Conservation (phyloP, 345 rosid species). For the Boechera retrofracta region DNA sequence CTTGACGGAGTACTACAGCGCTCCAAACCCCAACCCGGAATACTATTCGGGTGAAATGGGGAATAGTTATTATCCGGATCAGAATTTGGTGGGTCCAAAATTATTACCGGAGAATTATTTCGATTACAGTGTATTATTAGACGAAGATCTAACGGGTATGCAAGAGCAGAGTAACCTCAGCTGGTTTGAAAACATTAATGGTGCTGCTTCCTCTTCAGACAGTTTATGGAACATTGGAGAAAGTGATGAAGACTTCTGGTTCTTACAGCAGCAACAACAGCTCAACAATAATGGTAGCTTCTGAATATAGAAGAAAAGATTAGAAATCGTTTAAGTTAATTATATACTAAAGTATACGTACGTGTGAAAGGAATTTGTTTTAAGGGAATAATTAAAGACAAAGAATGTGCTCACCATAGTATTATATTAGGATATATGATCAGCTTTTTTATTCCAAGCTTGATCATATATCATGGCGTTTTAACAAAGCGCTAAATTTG, state of each 20-base stretch:
- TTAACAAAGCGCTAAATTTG: constrained; percentile 38
- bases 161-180: constrained; percentile 58
- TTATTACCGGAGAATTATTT: constrained; percentile 49
- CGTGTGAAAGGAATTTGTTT: constrained; percentile 46
- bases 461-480: constrained; percentile 36
- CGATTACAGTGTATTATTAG: constrained; percentile 50
- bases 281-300: constrained; percentile 57
- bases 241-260: constrained; percentile 67
- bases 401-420: constrained; percentile 29
- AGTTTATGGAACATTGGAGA: constrained; percentile 62
- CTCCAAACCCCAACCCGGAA: constrained; percentile 54
- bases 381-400: constrained; percentile 37
- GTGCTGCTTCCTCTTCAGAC: constrained; percentile 53
- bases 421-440: constrained; percentile 37
- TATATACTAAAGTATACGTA: constrained; percentile 36
- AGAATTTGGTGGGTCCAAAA: constrained; percentile 51
- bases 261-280: constrained; percentile 66
- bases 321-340: constrained; percentile 33
- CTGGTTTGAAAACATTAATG: constrained; percentile 59
- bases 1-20: constrained; percentile 64
- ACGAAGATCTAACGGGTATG: constrained; percentile 39
- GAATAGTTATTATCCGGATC: constrained; percentile 53
- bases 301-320: constrained; percentile 39
- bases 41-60: constrained; percentile 52
- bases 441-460: constrained; percentile 40